phyloP scores from a whole-genome alignment of 768 basidiomycete genomes.

The Amanita pseudoporphyria region DNA sequence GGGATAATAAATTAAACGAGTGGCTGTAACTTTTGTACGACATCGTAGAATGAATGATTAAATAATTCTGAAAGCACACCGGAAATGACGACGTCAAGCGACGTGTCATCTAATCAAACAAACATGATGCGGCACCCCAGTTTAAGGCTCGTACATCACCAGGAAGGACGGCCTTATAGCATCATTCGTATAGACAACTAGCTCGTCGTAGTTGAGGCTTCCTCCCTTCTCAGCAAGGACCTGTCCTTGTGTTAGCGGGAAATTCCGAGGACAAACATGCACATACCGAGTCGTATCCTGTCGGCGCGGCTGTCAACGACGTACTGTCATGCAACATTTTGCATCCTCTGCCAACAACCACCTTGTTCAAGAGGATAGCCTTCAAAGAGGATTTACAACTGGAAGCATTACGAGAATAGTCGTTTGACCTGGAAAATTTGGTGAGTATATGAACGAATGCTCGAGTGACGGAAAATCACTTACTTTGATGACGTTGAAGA shows the following conservation, averaged over 20 bases:
- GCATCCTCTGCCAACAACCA: slow-evolving; percentile 60
- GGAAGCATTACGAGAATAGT: slow-evolving; percentile 51
- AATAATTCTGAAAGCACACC: background rate
- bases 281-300: slow-evolving; percentile 60
- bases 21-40: background rate
- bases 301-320: slow-evolving; percentile 43
- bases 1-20: background rate
- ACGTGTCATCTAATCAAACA: background rate
- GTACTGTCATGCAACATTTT: slow-evolving; percentile 55
- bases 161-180: slow-evolving; percentile 66
- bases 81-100: background rate
- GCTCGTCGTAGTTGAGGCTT: slow-evolving; percentile 60
- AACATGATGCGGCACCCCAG: background rate
- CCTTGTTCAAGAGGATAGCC: slow-evolving; percentile 66
- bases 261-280: background rate
- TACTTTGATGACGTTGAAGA: slow-evolving; percentile 74
- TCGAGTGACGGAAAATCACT: slow-evolving; percentile 10
- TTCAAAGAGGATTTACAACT: slow-evolving; percentile 41
- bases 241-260: slow-evolving; percentile 21
- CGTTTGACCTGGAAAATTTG: slow-evolving; percentile 39
- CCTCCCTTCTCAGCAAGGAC: slow-evolving; percentile 62
- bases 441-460: background rate
- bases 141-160: slow-evolving; percentile 52
- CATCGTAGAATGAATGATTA: background rate
- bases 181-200: slow-evolving; percentile 62